Percentiles rank a stretch among this genome's conserved stretches.
Evolutionary conservation across 1,284 basidiomycete genomes (phyloP).

Genomic region (Mycosarcoma mackinlayi): DNA sequence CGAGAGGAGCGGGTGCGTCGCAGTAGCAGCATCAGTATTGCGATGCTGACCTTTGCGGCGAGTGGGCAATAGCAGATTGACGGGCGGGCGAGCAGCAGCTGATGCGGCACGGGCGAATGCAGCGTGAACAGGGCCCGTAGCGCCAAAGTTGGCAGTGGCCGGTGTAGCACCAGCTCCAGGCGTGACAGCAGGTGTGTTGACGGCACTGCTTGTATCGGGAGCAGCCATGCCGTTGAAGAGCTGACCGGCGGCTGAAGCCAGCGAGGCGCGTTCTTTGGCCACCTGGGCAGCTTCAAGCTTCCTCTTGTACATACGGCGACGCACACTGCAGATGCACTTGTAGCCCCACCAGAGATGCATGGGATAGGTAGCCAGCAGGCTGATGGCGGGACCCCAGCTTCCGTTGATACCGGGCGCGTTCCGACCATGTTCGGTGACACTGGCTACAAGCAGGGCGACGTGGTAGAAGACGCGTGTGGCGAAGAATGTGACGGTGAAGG

Average conservation of each 20-base stretch:
- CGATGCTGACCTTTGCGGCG: constrained; percentile 13
- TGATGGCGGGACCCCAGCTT: constrained; percentile 54
- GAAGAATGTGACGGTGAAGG: constrained; percentile 65
- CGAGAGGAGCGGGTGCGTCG: constrained; percentile 16
- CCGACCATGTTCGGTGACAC: constrained; percentile 51
- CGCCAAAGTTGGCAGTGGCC: constrained; percentile 45
- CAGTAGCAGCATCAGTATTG: constrained; percentile 4
- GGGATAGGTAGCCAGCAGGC: constrained; percentile 55
- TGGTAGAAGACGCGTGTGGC: constrained; percentile 64
- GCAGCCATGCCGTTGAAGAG: constrained; percentile 58
- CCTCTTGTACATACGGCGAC: constrained; percentile 62
- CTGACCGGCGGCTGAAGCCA: constrained; percentile 50
- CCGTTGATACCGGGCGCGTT: constrained; percentile 49
- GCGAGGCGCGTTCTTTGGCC: constrained; percentile 42
- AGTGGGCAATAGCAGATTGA: constrained; percentile 48
- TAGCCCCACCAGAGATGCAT: constrained; percentile 68
- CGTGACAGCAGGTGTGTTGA: constrained; percentile 63
- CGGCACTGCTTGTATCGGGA: constrained; percentile 57
- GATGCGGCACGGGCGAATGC: constrained; percentile 57
- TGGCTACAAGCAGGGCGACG: constrained; percentile 51
- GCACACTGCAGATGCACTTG: constrained; percentile 63
- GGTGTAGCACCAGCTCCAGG: constrained; percentile 47
- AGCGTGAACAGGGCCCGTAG: constrained; percentile 48
- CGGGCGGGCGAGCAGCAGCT: constrained; percentile 40
- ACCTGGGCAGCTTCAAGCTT: constrained; percentile 51